A percentile compares a stretch with the other conserved stretches of the same genome.
These are phyloP conservation scores for Candida tallmaniae DNA, from an alignment of 805 yeast genomes.

Conservation along the genomic window DNA sequence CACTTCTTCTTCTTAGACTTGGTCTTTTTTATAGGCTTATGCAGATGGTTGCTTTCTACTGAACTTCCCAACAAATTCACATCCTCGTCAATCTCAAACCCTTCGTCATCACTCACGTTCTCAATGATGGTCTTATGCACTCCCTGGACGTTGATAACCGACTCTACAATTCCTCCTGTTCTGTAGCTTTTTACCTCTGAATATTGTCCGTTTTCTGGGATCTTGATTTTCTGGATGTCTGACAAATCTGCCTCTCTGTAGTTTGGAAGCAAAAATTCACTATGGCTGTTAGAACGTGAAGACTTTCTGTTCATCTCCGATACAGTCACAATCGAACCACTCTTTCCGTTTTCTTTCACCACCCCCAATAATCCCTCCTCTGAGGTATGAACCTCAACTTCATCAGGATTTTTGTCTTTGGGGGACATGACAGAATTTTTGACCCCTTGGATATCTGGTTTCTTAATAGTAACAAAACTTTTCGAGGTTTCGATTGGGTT, in stretches of 20 bases:
- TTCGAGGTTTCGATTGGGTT: constrained; percentile 66
- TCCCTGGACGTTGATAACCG: constrained; percentile 79
- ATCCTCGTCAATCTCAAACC: constrained; percentile 10
- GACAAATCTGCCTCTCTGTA: constrained; percentile 24
- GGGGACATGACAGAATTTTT: constrained; percentile 18
- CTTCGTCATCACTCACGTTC: constrained; percentile 47
- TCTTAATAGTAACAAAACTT: constrained; percentile 64
- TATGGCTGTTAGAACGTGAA: background rate
- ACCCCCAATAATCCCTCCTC: constrained; percentile 41
- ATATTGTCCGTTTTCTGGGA: constrained; percentile 19
- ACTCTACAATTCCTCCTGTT: constrained; percentile 71
- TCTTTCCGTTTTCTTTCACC: constrained; percentile 12
- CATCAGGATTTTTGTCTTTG: constrained; percentile 3
- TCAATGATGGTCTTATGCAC: constrained; percentile 83
- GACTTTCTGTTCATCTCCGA: constrained; percentile 2
- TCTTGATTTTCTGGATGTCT: constrained; percentile 13
- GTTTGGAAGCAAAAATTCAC: constrained; percentile 17
- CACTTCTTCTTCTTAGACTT: too few species aligned
- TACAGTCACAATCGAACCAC: background rate
- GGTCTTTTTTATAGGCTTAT: too few species aligned
- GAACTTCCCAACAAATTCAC: background rate
- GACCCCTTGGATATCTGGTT: constrained; percentile 34
- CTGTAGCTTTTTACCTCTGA: constrained; percentile 36
- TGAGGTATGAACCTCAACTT: constrained; percentile 4
- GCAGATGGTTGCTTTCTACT: too few species aligned